Percentiles rank a stretch among this genome's conserved stretches.
These are phyloP conservation scores for Gossypium rotundifolium DNA, from an alignment of 345 rosid species.

Conservation along the genomic window DNA sequence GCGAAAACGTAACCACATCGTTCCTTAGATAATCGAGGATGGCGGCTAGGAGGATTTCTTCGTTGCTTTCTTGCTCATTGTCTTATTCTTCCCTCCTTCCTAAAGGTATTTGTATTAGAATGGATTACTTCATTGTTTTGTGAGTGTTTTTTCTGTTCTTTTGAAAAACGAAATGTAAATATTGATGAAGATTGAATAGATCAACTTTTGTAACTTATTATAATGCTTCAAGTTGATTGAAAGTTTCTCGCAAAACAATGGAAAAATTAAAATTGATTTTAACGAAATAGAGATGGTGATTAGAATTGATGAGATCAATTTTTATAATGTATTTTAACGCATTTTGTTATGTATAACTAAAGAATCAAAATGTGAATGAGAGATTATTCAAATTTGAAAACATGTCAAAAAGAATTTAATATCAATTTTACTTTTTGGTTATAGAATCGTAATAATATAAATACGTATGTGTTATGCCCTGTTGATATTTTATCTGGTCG, in stretches of 20 bases:
- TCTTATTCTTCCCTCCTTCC: conserved; percentile 18
- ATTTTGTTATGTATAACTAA: too few relatives aligned
- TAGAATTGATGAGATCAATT: background rate
- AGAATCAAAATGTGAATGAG: too few relatives aligned
- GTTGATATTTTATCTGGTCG: too few relatives aligned
- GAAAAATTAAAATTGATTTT: background rate
- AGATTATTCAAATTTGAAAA: background rate
- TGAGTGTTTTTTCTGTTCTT: background rate
- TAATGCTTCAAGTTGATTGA: too few relatives aligned
- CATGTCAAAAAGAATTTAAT: too few relatives aligned
- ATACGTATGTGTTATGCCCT: too few relatives aligned
- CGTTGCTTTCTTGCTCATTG: conserved; percentile 49
- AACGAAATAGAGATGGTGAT: background rate
- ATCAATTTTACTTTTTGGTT: too few relatives aligned
- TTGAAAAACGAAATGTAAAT: background rate
- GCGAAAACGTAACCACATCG: background rate
- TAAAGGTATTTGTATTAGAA: conserved; percentile 22
- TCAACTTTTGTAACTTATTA: too few relatives aligned
- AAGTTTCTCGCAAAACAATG: background rate
- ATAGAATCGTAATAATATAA: too few relatives aligned
- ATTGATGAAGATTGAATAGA: background rate
- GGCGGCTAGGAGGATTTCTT: conserved; percentile 43
- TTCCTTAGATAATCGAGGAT: conserved; percentile 1
- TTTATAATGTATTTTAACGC: too few relatives aligned
- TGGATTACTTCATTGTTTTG: background rate